These are phyloP conservation scores for Trypanosoma theileri DNA, from an alignment of 208 protist species.

Conservation along the genomic window DNA sequence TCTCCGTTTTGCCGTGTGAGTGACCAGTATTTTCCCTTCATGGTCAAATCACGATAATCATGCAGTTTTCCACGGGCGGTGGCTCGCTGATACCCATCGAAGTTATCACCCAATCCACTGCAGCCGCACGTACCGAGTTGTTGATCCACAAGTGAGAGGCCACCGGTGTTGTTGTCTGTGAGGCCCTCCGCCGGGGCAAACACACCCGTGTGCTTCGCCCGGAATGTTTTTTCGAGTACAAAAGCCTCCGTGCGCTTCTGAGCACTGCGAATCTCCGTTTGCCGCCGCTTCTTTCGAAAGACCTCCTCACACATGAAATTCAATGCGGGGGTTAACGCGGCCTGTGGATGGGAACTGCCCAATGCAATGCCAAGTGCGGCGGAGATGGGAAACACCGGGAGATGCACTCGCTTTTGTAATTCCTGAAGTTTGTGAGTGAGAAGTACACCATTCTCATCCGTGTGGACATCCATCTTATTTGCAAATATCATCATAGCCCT, in stretches of 20 bases:
- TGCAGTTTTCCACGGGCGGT: conserved; percentile 58
- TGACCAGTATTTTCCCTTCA: conserved; percentile 82
- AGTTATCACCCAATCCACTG: conserved; percentile 55
- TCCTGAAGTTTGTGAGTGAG: conserved; percentile 64
- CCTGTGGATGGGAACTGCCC: conserved; percentile 46
- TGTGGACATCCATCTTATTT: conserved; percentile 91
- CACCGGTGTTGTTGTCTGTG: not conserved
- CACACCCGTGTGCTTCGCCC: conserved; percentile 71
- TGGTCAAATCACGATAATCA: conserved; percentile 82
- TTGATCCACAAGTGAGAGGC: conserved; percentile 78
- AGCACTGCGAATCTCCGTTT: conserved; percentile 34
- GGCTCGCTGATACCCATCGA: conserved; percentile 76
- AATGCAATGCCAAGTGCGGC: conserved; percentile 71
- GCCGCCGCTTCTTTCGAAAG: conserved; percentile 52
- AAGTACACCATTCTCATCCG: conserved; percentile 44
- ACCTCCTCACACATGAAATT: conserved; percentile 72
- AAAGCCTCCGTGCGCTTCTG: conserved; percentile 35
- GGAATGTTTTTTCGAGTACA: conserved; percentile 65
- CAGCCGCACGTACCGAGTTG: conserved; percentile 63
- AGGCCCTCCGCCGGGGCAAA: conserved; percentile 27
- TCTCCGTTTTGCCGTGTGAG: conserved; percentile 58
- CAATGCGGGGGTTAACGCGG: conserved; percentile 57
- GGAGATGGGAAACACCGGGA: conserved; percentile 91
- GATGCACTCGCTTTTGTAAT: conserved; percentile 48
- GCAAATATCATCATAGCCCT: conserved; percentile 83